Conservation (phyloP, 2,329 filamentous ascomycete genomes). For the Alternaria alternata region DNA sequence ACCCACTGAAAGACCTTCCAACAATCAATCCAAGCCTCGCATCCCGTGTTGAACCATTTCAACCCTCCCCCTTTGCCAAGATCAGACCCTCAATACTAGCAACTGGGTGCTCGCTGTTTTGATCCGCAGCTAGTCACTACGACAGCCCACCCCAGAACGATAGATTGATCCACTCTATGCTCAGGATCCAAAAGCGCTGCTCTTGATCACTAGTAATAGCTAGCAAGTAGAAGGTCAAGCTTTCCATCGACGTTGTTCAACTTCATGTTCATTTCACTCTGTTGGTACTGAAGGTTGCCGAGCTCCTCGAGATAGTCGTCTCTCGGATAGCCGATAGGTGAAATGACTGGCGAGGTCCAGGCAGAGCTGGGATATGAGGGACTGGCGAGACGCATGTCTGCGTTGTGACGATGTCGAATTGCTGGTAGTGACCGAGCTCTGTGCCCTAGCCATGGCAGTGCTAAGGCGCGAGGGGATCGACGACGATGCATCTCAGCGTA, state of each 20-base stretch:
- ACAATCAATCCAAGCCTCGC: not conserved
- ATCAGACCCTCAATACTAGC: not conserved
- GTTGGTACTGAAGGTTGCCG: constrained; percentile 1
- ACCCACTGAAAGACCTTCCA: not conserved
- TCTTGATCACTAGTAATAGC: not conserved
- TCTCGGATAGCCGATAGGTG: not conserved
- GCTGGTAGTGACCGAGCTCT: constrained; percentile 3
- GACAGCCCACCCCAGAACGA: not conserved
- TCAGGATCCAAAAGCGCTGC: not conserved
- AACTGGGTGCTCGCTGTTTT: not conserved
- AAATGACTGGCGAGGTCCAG: constrained; percentile 2
- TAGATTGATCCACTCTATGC: not conserved
- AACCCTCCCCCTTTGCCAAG: not conserved
- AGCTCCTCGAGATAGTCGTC: constrained; percentile 1
- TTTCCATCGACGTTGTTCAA: constrained; percentile 2
- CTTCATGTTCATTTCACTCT: not conserved
- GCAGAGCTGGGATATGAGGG: not conserved
- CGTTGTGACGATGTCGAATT: constrained; percentile 1
- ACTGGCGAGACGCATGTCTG: constrained; percentile 1
- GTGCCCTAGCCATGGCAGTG: not conserved
- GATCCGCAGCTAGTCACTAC: not conserved
- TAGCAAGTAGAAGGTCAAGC: not conserved
- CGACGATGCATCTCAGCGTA: not conserved
- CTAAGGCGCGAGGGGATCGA: not conserved
- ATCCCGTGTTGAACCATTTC: not conserved